Evolutionary conservation across 116 monocot species (phyloP), one percentile per base, ranked within the genome.

Genomic region (Thalassia testudinum): DNA sequence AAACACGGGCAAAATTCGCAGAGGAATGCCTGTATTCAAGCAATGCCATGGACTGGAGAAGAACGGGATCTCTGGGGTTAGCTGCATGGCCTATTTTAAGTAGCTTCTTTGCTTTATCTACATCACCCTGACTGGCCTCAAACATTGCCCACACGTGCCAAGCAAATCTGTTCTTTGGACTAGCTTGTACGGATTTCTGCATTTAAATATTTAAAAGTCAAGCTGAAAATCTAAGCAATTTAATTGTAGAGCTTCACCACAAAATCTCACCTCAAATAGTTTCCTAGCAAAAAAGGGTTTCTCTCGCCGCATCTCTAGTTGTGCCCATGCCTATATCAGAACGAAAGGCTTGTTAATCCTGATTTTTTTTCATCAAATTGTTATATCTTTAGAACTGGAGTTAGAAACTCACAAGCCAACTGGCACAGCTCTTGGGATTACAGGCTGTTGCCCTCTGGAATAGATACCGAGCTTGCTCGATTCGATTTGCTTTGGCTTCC

Each of bases 91-190:
- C 95, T 50, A 95, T 81, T 55, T 88, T 88, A 28, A 95, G 72
- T 60, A 95, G 85, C 53, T 84, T 84, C 70, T 85, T 78, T 60
- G 74, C 95, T 70, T 74, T 84, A 47, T 74, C 76, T 63, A 74
- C 70, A 29, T 70, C 53, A 47, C 81, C 88, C 47, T 74, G 78
- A 60, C 69, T 81, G 19, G 74, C 84, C 49, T 95, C 95, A 77
- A 95, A 95, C 27, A 88, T 27, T 56, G 70, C 88, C 95, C 95
- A 95, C 17, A 95, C 72, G 71, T 95, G 95, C 95, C 95, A 95
- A 26, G 95, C 84, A 77, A 81, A 95, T 61, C 95, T 78, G 65
- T 95, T 95, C 64, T 95, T 95, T 27, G 95, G 95, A 62, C 95
- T 95, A 4, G 95, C 76, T 53, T 88, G 84, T 11, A 95, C 76